Evolutionary conservation across 768 basidiomycete species (phyloP), one percentile per base, ranked within the genome.

Genomic region (Tricholoma furcatifolium): DNA sequence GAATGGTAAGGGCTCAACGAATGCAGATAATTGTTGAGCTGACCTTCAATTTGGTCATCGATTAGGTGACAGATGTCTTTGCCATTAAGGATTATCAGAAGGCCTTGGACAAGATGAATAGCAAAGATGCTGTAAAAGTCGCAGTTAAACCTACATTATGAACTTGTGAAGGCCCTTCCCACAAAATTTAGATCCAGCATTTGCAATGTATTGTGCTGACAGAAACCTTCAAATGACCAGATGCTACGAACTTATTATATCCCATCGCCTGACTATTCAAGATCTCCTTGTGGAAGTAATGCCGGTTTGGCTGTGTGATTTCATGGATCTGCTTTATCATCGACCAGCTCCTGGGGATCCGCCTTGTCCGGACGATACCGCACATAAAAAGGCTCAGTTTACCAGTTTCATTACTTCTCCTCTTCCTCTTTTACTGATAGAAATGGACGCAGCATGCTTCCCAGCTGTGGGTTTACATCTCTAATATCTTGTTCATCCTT

Each of bases 401-500:
- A 7, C 27, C 27, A 7, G 4, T 27, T 27, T n/a, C n/a, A n/a
- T n/a, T n/a, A n/a, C 3, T 27, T 27, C 27, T 27, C 7, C 27
- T 27, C 27, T 27, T 7, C 27, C 27, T 7, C 27, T n/a, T 7
- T 27, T 27, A 27, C 3, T 27, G 27, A 27, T 27, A 3, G 27
- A 3, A 20, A 91, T 91, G 88, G 80, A 82, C 68, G 88, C 88
- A 17, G 70, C 89, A 60, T 89, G 80, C 74, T 91, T 89, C 71
- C 78, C 77, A 62, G 75, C 75, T 57, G 88, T 88, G 58, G 38
- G 71, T 36, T 18, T 27, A 10, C 5, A n/a, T 1, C 20, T 48
- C 10, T 5, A 30, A 38, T 27, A 27, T 14, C 27, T 17, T 43
- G 15, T 30, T 46, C 39, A 31, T 52, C 17, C 11, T 27, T 27